Evolutionary conservation across 2,329 filamentous ascomycete genomes (phyloP), one percentile per base, ranked within the genome.

Genomic region (Aspergillus hortae): DNA sequence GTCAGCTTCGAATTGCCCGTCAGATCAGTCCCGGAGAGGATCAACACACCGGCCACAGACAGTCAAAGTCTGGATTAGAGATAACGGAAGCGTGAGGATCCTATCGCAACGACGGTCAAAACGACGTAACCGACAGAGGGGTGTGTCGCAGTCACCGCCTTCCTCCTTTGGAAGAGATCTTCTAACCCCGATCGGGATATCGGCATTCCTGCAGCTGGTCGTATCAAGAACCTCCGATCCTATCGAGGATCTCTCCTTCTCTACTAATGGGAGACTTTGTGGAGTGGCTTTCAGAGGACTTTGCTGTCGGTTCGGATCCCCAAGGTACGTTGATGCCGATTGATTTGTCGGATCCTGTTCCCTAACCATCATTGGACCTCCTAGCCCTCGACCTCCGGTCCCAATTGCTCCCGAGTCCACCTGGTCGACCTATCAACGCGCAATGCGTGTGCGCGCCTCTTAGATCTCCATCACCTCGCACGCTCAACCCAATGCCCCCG

Each of bases 71-170:
- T 27, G 46, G 25, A 51, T 47, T 30, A 41, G 27, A 48, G 48
- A 48, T 32, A 41, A 52, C 40, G 19, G 15, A 19, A 44, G 44
- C 40, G 36, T 47, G 40, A 46, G 49, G 49, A 51, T 45, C 48
- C 44, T 56, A 51, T 44, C 38, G 30, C 50, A 46, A 35, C 48
- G 44, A 50, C 43, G 36, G 42, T 54, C 50, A 41, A 44, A 55
- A 47, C 59, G 55, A 62, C 54, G 55, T 61, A 61, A 61, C 56
- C 52, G 54, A 47, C 58, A 51, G 65, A 68, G 66, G 23, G 66
- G 65, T 64, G 4, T 17, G 25, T 62, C 59, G 56, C 47, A 44
- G 43, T 36, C 57, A 52, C 54, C 52, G 62, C 52, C 45, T 52
- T 41, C 66, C 59, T 56, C 61, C 44, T 14, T 23, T 23, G 17